These are phyloP conservation scores for Suhomyces chickasaworum DNA, from an alignment of 1,139 yeast genomes.

Conservation along the genomic window DNA sequence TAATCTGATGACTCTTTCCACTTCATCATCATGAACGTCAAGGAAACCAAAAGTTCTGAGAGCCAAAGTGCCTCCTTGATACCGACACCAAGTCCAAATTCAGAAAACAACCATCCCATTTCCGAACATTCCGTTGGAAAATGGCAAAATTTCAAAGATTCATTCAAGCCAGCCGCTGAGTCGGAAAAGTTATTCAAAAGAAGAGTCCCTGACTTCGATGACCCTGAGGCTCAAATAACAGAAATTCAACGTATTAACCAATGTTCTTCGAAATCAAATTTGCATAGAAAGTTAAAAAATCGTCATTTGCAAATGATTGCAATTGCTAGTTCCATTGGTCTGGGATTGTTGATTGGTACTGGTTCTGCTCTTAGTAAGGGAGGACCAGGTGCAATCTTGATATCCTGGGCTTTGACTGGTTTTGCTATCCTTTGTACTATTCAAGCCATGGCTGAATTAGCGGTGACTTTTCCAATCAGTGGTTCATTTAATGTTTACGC, in stretches of 20 bases:
- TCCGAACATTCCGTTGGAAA: slow-evolving; percentile 16
- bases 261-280: slow-evolving; percentile 24
- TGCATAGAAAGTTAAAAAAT: slow-evolving; percentile 27
- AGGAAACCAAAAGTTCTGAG: background rate
- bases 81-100: slow-evolving; percentile 1
- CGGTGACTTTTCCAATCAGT: slow-evolving; percentile 36
- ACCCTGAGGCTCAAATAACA: slow-evolving; percentile 21
- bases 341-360: slow-evolving; percentile 29
- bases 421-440: slow-evolving; percentile 33
- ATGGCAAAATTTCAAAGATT: slow-evolving; percentile 44
- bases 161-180: slow-evolving; percentile 38
- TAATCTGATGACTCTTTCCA: slow-evolving; percentile 5
- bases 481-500: slow-evolving; percentile 38
- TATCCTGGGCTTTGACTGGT: slow-evolving; percentile 36
- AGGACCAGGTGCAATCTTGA: slow-evolving; percentile 65
- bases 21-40: background rate
- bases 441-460: slow-evolving; percentile 39
- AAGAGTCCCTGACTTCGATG: slow-evolving; percentile 21
- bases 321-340: slow-evolving; percentile 38
- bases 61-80: slow-evolving; percentile 1
- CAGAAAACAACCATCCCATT: background rate
- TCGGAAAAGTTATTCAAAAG: slow-evolving; percentile 20
- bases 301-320: slow-evolving; percentile 33
- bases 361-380: slow-evolving; percentile 40
- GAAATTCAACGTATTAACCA: slow-evolving; percentile 28